Evolutionary conservation across 192 early-diverging fungal species (phyloP).

Genomic region (Gigaspora rosea): DNA sequence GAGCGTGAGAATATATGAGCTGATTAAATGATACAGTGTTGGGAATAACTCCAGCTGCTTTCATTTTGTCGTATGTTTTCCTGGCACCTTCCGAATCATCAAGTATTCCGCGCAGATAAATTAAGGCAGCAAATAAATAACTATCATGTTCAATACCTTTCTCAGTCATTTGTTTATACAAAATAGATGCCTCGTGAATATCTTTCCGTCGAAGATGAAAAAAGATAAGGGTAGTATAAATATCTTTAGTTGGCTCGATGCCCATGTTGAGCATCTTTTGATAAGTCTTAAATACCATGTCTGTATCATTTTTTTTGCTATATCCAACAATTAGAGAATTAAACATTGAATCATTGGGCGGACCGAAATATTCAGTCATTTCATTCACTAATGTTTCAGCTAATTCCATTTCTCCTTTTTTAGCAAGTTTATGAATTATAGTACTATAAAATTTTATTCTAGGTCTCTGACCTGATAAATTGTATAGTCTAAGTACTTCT

Average conservation of each 20-base stretch:
- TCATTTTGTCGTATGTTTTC: constrained; percentile 6
- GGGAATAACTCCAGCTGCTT: not conserved
- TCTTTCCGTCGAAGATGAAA: not conserved
- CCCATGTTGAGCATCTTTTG: not conserved
- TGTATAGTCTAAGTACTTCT: not conserved
- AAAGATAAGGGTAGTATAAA: constrained; percentile 2
- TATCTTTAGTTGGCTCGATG: not conserved
- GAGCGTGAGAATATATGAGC: constrained; percentile 4
- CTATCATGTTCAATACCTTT: not conserved
- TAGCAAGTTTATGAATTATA: not conserved
- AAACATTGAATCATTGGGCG: not conserved
- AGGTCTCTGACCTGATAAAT: not conserved
- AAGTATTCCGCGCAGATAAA: not conserved
- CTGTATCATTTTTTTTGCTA: not conserved
- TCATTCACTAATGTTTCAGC: not conserved
- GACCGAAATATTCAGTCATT: constrained; percentile 3
- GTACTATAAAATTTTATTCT: constrained; percentile 2
- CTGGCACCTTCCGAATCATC: not conserved
- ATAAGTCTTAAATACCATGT: not conserved
- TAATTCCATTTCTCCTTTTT: not conserved
- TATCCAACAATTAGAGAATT: constrained; percentile 4
- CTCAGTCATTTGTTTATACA: constrained; percentile 13
- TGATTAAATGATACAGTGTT: not conserved
- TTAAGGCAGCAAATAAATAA: not conserved
- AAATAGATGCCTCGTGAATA: not conserved